These are phyloP conservation scores for Astathelohania contejeani DNA, from an alignment of 371 early-diverging fungal genomes.

Conservation along the genomic window DNA sequence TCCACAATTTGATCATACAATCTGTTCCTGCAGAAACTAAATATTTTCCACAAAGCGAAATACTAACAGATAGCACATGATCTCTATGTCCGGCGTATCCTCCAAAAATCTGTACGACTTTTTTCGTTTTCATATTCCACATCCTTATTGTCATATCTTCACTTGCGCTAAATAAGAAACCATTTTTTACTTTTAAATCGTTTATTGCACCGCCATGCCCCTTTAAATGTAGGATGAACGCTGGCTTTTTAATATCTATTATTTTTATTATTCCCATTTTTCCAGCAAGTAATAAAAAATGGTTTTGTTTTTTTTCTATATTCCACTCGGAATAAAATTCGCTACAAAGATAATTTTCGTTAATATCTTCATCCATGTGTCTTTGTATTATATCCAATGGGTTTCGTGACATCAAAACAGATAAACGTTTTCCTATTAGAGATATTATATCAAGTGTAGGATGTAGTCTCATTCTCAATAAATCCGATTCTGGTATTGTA, in stretches of 20 bases:
- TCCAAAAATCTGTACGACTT: constrained; percentile 55
- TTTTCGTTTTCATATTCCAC: constrained; percentile 55
- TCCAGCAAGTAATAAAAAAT: constrained; percentile 20
- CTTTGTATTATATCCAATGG: constrained; percentile 8
- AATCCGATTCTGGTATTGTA: constrained; percentile 13
- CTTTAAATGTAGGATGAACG: not conserved
- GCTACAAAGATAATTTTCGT: constrained; percentile 27
- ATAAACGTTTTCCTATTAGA: constrained; percentile 15
- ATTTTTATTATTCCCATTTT: constrained; percentile 32
- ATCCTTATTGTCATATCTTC: constrained; percentile 62
- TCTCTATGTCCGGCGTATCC: constrained; percentile 56
- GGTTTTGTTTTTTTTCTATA: constrained; percentile 6
- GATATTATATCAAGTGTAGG: constrained; percentile 10
- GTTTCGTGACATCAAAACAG: constrained; percentile 4
- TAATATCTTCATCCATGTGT: constrained; percentile 24
- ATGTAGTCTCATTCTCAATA: constrained; percentile 7
- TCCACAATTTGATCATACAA: constrained; percentile 56
- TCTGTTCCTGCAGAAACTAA: constrained; percentile 59
- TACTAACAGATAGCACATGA: constrained; percentile 56
- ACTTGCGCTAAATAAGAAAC: constrained; percentile 57
- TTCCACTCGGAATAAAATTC: too few relatives aligned
- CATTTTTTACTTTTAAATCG: constrained; percentile 33
- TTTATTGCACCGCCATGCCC: constrained; percentile 41
- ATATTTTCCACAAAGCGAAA: constrained; percentile 52
- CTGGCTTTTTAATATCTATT: constrained; percentile 7